Conservation (phyloP, 1,284 basidiomycete genomes). For the Sporisorium scitamineum region DNA sequence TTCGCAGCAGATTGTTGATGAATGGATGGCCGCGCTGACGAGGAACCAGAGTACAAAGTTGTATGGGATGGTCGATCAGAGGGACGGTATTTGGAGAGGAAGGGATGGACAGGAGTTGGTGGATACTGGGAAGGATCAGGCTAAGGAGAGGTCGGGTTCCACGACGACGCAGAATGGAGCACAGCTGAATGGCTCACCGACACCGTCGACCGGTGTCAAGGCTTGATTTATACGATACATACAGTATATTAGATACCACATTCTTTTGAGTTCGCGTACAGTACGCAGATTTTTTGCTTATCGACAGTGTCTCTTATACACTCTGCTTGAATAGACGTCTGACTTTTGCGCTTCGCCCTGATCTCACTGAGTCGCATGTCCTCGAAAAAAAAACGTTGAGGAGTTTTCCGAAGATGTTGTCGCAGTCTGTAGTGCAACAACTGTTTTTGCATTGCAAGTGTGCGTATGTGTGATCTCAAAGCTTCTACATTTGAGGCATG, state of each 20-base stretch:
- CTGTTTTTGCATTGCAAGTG: not conserved
- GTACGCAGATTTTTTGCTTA: not conserved
- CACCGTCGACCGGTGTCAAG: not conserved
- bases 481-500: constrained; percentile 50
- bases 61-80: constrained; percentile 75
- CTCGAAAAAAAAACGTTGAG: not conserved
- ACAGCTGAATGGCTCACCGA: not conserved
- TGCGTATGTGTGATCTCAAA: not conserved
- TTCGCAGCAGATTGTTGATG: constrained; percentile 74
- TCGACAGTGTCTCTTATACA: not conserved
- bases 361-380: not conserved
- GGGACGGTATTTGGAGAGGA: constrained; percentile 79
- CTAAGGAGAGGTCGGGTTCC: too few relatives aligned
- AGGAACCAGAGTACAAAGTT: constrained; percentile 79
- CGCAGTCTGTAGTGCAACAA: not conserved
- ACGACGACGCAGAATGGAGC: constrained; percentile 1
- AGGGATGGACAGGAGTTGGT: constrained; percentile 65
- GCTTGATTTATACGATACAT: not conserved
- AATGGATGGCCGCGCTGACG: constrained; percentile 77
- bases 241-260: not conserved
- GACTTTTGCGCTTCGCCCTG: not conserved
- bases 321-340: not conserved
- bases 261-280: not conserved
- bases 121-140: constrained; percentile 56
- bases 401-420: not conserved